phyloP scores from a whole-genome alignment of 805 yeast genomes.

The Yamadazyma ubonensis region DNA sequence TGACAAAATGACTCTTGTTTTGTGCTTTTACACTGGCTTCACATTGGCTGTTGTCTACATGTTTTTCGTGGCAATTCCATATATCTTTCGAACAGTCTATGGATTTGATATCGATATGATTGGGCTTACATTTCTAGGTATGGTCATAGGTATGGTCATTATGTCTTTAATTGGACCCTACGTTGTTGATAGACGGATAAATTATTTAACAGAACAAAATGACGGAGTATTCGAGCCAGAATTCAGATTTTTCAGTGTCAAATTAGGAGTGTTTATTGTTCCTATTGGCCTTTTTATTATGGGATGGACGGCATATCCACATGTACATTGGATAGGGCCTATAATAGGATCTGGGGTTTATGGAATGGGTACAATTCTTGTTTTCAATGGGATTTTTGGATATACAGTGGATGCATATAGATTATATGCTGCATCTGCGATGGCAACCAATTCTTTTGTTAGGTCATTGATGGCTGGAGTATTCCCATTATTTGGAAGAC shows the following conservation, averaged over 20 bases:
- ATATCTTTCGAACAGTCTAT: constrained; percentile 41
- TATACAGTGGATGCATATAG: constrained; percentile 59
- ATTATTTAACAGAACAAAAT: constrained; percentile 26
- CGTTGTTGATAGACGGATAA: constrained; percentile 27
- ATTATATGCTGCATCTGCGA: constrained; percentile 56
- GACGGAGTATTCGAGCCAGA: constrained; percentile 63
- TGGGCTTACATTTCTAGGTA: constrained; percentile 32
- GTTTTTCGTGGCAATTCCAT: constrained; percentile 41
- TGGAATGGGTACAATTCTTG: constrained; percentile 46
- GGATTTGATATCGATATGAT: constrained; percentile 22
- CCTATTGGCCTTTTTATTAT: constrained; percentile 80
- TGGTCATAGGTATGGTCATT: constrained; percentile 36
- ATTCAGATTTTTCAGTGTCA: constrained; percentile 69
- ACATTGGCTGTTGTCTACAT: constrained; percentile 45
- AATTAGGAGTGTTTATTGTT: constrained; percentile 63
- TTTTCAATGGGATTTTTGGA: constrained; percentile 55
- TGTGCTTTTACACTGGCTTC: constrained; percentile 43
- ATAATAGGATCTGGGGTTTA: constrained; percentile 39
- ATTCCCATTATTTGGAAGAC: constrained; percentile 52
- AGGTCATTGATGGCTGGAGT: constrained; percentile 55
- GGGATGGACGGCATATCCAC: constrained; percentile 71
- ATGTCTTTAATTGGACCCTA: constrained; percentile 29
- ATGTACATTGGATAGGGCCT: constrained; percentile 69
- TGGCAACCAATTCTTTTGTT: constrained; percentile 57
- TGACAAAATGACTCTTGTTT: constrained; percentile 28